Conservation (phyloP, 225 moss, liverwort and hornwort genomes). For the Climacium dendroides region DNA sequence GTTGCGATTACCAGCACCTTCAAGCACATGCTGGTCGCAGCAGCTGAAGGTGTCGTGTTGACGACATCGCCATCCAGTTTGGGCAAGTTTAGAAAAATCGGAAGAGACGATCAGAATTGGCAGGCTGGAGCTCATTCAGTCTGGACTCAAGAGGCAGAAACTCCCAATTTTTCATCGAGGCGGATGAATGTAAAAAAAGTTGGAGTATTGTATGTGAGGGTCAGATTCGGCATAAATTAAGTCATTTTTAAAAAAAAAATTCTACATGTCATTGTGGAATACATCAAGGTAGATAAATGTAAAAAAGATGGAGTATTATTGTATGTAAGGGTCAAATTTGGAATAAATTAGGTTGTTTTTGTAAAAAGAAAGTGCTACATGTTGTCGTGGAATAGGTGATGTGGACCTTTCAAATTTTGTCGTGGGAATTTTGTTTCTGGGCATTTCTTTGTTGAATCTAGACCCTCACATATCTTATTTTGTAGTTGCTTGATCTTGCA, state of each 20-base stretch:
- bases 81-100: no score
- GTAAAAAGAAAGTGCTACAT: no score
- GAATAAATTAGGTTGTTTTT: no score
- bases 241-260: no score
- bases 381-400: no score
- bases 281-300: no score
- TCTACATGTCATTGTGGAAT: background rate
- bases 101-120: background rate
- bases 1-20: background rate
- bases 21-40: background rate
- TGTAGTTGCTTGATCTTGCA: background rate
- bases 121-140: background rate
- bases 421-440: accelerated
- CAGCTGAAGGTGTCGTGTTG: background rate
- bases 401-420: background rate
- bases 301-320: no score
- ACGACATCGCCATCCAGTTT: background rate
- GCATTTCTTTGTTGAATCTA: accelerated
- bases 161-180: background rate
- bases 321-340: no score
- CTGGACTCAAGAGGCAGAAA: no score
- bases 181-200: background rate
- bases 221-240: accelerated
- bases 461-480: accelerated
- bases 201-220: no score